phyloP scores from a whole-genome alignment of 495 filamentous ascomycete species.

The Penicillium roqueforti region DNA sequence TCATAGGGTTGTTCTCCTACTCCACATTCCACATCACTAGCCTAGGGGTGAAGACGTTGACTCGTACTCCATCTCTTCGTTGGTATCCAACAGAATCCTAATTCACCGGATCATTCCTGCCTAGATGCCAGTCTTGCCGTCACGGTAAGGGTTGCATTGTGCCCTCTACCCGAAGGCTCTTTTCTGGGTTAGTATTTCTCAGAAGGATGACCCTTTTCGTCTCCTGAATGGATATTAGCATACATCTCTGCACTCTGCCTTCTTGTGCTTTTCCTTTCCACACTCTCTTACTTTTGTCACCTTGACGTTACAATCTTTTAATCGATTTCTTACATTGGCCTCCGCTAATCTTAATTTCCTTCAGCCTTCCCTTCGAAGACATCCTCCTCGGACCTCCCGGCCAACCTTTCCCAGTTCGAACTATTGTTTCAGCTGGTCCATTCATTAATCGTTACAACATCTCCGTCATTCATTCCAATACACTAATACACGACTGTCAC shows the following conservation, averaged over 20 bases:
- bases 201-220: constrained; percentile 22
- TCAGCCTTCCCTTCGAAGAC: constrained; percentile 41
- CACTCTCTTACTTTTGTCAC: constrained; percentile 5
- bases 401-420: constrained; percentile 34
- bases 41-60: constrained; percentile 66
- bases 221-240: constrained; percentile 24
- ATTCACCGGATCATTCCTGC: constrained; percentile 48
- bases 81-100: constrained; percentile 39
- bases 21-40: constrained; percentile 54
- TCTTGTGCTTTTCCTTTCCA: constrained; percentile 1
- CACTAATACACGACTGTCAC: constrained; percentile 50
- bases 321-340: constrained; percentile 11
- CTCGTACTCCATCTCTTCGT: constrained; percentile 61
- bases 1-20: constrained; percentile 42
- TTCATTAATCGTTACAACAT: constrained; percentile 49
- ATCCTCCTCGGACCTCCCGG: constrained; percentile 36
- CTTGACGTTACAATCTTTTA: constrained; percentile 17
- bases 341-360: constrained; percentile 42
- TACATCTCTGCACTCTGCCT: constrained; percentile 19
- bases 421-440: constrained; percentile 43
- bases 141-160: constrained; percentile 62
- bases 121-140: constrained; percentile 56
- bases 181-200: constrained; percentile 46
- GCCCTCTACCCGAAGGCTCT: constrained; percentile 47
- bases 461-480: constrained; percentile 50